These are phyloP conservation scores for Scheffersomyces cryptocercus DNA, from an alignment of 1,139 yeast species.

Conservation along the genomic window DNA sequence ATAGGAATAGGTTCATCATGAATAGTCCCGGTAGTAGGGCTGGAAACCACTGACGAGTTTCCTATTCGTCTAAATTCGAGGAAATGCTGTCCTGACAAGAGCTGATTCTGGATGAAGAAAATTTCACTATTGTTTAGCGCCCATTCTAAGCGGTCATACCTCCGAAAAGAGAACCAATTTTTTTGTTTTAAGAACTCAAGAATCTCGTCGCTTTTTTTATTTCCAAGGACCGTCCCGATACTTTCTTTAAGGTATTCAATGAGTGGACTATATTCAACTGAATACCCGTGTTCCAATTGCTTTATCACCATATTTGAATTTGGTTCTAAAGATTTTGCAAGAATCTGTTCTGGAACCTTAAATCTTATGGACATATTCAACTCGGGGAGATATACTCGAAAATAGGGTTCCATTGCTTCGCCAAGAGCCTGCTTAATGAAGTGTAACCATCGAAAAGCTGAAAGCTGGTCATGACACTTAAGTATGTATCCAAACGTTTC, in stretches of 20 bases:
- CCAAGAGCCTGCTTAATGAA: constrained; percentile 52
- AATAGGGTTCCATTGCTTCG: constrained; percentile 19
- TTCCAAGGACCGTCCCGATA: constrained; percentile 17
- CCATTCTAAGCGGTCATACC: constrained; percentile 82
- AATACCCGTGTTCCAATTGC: constrained; percentile 33
- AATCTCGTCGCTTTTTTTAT: constrained; percentile 8
- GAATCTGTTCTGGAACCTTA: constrained; percentile 31
- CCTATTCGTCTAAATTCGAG: constrained; percentile 55
- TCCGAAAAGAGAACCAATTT: constrained; percentile 59
- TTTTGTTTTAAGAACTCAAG: constrained; percentile 13
- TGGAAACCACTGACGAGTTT: constrained; percentile 6
- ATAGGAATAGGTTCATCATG: constrained; percentile 61
- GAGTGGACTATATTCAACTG: constrained; percentile 28
- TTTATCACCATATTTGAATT: constrained; percentile 11
- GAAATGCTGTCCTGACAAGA: constrained; percentile 26
- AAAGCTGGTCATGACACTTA: constrained; percentile 50
- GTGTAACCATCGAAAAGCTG: constrained; percentile 64
- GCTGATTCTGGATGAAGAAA: constrained; percentile 35
- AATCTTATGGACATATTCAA: constrained; percentile 47
- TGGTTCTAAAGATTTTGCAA: constrained; percentile 15
- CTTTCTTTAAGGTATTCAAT: constrained; percentile 33
- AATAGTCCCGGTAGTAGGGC: constrained; percentile 9
- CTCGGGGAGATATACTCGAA: constrained; percentile 54
- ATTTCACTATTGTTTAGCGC: constrained; percentile 52
- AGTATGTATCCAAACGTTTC: constrained; percentile 50